phyloP scores from a whole-genome alignment of 1,284 basidiomycete genomes.

The Polyporus tsugae region DNA sequence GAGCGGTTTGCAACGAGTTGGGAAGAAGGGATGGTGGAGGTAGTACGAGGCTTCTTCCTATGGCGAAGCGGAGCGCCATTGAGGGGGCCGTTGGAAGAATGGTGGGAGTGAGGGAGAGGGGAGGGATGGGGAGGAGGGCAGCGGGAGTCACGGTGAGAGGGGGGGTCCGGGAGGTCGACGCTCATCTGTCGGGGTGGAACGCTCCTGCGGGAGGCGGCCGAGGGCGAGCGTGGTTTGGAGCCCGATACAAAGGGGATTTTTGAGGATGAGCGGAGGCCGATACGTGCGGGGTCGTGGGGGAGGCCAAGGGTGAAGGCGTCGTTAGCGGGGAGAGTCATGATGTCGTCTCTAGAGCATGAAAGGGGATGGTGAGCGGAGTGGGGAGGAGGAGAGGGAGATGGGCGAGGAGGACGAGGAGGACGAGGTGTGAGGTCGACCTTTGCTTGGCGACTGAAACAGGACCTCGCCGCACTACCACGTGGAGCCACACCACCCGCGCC shows the following conservation, averaged over 20 bases:
- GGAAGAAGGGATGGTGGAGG: conserved; percentile 16
- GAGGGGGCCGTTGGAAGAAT: conserved; percentile 20
- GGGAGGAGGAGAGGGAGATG: not conserved
- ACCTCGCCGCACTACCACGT: not conserved
- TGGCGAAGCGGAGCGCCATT: conserved; percentile 27
- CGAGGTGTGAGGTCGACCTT: too few relatives aligned
- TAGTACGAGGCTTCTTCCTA: conserved; percentile 29
- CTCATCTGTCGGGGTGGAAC: conserved; percentile 27
- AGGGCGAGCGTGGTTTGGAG: conserved; percentile 33
- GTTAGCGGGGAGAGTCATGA: conserved; percentile 58
- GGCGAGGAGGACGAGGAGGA: not conserved
- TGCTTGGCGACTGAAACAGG: not conserved
- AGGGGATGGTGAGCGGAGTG: not conserved
- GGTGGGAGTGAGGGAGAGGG: not conserved
- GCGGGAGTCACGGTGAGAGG: conserved; percentile 7
- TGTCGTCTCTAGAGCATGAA: conserved; percentile 17
- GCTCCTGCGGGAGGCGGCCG: conserved; percentile 23
- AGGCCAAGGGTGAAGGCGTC: conserved; percentile 60
- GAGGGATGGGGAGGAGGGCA: conserved; percentile 13
- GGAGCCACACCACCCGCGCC: conserved; percentile 2
- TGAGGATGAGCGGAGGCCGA: conserved; percentile 52
- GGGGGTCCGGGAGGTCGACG: conserved; percentile 18
- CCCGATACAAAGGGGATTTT: conserved; percentile 50
- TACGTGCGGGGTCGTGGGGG: conserved; percentile 51
- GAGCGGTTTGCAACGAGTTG: conserved; percentile 23